Percentiles rank a stretch among this genome's conserved stretches.
phyloP scores from a whole-genome alignment of 208 protist species.

The Leishmania tropica region DNA sequence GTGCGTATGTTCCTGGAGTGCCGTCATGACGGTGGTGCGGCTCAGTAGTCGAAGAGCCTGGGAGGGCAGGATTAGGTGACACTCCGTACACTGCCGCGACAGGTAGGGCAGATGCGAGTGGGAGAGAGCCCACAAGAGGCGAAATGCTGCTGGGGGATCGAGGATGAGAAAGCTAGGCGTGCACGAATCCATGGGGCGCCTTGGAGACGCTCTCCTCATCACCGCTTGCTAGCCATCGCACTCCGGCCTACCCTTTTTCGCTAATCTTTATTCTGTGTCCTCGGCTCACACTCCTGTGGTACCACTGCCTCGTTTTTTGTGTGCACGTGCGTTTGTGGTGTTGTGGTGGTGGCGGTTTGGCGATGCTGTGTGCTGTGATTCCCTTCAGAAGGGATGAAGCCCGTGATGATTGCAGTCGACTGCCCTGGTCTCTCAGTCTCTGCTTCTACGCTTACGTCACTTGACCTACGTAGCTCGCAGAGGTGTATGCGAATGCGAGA shows the following conservation, averaged over 20 bases:
- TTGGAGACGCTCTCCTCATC: neutral
- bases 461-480: neutral
- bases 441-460: neutral
- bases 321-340: neutral
- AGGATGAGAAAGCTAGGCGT: neutral
- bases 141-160: neutral
- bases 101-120: neutral
- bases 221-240: neutral
- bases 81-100: neutral
- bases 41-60: neutral
- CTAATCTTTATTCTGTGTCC: neutral
- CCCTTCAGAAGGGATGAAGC: too few relatives aligned
- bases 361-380: neutral
- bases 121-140: neutral
- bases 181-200: neutral
- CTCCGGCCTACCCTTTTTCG: neutral
- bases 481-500: neutral
- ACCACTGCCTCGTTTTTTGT: neutral
- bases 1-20: constrained; percentile 83
- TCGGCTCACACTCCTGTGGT: neutral
- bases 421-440: constrained; percentile 10
- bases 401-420: neutral
- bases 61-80: neutral
- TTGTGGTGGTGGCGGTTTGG: neutral
- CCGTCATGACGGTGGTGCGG: constrained; percentile 18